Base-by-base conservation (phyloP, 1,284 basidiomycete genomes). In the Takashimella koratensis region DNA sequence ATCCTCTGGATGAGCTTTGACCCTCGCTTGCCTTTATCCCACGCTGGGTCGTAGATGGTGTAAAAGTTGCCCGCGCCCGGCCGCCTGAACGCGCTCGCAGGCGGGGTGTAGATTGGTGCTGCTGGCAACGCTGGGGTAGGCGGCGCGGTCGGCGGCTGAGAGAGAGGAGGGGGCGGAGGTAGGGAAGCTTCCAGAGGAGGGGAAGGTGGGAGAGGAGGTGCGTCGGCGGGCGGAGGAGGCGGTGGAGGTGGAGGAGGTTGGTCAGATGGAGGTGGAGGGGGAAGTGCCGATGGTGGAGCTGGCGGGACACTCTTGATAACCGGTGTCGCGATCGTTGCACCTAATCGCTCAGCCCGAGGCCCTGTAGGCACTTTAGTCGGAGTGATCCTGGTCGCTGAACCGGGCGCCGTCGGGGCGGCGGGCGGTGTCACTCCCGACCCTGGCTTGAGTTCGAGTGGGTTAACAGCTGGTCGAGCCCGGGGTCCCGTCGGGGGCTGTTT, bases 1-100 rank as follows among this genome's bases (percentile, higher is more conserved):
- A 61, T 56, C 30, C 74, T 58, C 65, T 65, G 65, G n/a, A 64
- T 53, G 11, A 54, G 45, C 45, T 64, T 62, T 30, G 63, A 63
- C 19, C 53, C 50, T 23, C 47, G 45, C 49, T 66, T 65, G 21
- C 45, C 45, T 12, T 45, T 55, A 16, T 44, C 45, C 4, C 30
- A 45, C 23, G 47, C 49, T 23, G 63, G 51, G 42, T 66, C 56
- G 27, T 53, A 43, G 27, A 64, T 52, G 40, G 59, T 40, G 4
- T 63, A 43, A 43, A 54, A 74, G 49, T 61, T 69, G 13, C 71
- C 70, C 3, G 53, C 39, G 6, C 64, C 64, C 3, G 64, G 59
- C 19, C 70, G 59, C 2, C 62, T 59, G 16, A 26, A 43, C 1
- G 60, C 57, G 39, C 65, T 61, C 5, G 65, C 36, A 3, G 70